Evolutionary conservation across 2,329 filamentous ascomycete genomes (phyloP).

Genomic region (Leptodontidium sp.): DNA sequence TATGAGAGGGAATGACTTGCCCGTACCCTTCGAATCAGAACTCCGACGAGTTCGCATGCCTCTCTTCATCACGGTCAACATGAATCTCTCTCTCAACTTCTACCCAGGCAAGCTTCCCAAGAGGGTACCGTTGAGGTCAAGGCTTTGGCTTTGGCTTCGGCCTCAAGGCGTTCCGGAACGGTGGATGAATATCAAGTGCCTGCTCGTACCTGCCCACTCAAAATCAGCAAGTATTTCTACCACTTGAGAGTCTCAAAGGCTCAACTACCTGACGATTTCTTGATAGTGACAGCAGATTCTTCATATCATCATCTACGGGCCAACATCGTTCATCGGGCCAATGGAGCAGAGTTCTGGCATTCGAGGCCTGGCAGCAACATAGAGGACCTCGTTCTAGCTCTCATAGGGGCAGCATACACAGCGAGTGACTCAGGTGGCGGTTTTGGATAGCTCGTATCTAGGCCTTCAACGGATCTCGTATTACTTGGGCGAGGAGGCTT

Average conservation of each 20-base stretch:
- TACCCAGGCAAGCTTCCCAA: background rate
- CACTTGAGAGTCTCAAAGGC: background rate
- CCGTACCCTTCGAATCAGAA: background rate
- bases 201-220: background rate
- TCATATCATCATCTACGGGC: background rate
- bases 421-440: background rate
- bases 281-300: background rate
- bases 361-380: background rate
- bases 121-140: background rate
- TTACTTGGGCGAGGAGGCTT: conserved; percentile 6
- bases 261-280: background rate
- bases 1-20: conserved; percentile 6
- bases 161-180: background rate
- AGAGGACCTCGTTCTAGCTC: background rate
- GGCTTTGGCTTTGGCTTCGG: background rate
- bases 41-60: conserved; percentile 9
- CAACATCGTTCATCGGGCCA: background rate
- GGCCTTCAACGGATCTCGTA: background rate
- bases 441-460: background rate
- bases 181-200: background rate
- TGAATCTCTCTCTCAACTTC: background rate
- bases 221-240: background rate
- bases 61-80: conserved; percentile 11
- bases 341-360: background rate
- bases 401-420: background rate